Conservation (phyloP, 2,329 filamentous ascomycete species). For the Colletotrichum musae region DNA sequence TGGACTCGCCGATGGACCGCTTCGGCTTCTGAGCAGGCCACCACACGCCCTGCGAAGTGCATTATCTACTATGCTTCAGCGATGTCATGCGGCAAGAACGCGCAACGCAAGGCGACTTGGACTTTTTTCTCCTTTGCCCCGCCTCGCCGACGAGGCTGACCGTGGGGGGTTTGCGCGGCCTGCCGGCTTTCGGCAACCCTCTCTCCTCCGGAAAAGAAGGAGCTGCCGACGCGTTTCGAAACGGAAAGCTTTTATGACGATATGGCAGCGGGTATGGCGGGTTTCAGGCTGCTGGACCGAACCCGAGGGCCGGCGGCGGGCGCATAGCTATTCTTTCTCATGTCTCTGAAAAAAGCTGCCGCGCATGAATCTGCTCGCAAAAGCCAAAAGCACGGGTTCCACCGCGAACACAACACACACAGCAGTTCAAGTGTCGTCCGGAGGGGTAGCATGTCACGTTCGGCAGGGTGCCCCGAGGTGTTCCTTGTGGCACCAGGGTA, state of each 20-base stretch:
- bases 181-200: background rate
- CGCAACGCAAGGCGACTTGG: slow-evolving; percentile 21
- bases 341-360: slow-evolving; percentile 19
- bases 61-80: background rate
- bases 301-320: slow-evolving; percentile 8
- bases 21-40: slow-evolving; percentile 5
- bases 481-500: slow-evolving; percentile 12
- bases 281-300: slow-evolving; percentile 9
- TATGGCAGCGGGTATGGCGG: slow-evolving; percentile 27
- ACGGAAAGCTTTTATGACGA: slow-evolving; percentile 28
- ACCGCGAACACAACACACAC: slow-evolving; percentile 6
- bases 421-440: slow-evolving; percentile 15
- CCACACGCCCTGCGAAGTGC: background rate
- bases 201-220: slow-evolving; percentile 22
- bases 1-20: background rate
- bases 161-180: background rate
- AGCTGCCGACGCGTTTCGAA: slow-evolving; percentile 32
- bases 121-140: slow-evolving; percentile 11
- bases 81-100: slow-evolving; percentile 34
- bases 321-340: slow-evolving; percentile 8
- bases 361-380: slow-evolving; percentile 15
- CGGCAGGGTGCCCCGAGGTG: slow-evolving; percentile 20
- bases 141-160: slow-evolving; percentile 30
- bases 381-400: slow-evolving; percentile 9
- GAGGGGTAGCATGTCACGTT: slow-evolving; percentile 24